Conservation (phyloP, 192 early-diverging fungal genomes). For the Entophlyctis helioformis region DNA sequence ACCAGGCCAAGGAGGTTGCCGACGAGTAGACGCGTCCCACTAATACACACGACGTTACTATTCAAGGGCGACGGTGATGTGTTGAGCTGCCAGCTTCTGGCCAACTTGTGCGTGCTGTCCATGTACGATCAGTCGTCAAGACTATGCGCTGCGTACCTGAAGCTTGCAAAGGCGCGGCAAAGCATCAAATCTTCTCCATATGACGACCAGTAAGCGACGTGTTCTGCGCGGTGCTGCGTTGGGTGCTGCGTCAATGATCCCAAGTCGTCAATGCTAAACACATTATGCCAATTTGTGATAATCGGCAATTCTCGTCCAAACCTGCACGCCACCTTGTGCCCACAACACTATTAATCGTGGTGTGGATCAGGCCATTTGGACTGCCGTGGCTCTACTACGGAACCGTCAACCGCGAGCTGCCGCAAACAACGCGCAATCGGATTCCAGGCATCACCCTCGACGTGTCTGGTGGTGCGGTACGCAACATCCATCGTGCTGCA, state of each 20-base stretch:
- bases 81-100: constrained; percentile 25
- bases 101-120: constrained; percentile 36
- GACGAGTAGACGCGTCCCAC: background rate
- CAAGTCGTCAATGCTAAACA: constrained; percentile 1
- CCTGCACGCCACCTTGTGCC: too few species aligned
- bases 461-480: constrained; percentile 1
- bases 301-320: too few species aligned
- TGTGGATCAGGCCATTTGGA: constrained; percentile 10
- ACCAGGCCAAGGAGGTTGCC: background rate
- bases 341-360: background rate
- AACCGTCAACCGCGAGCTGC: background rate
- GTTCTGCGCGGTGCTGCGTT: too few species aligned
- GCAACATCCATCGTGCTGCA: background rate
- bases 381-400: constrained; percentile 30
- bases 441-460: constrained; percentile 9
- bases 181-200: constrained; percentile 4
- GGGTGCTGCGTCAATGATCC: too few species aligned
- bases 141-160: constrained; percentile 20
- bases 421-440: constrained; percentile 6
- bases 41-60: background rate
- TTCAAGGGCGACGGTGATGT: constrained; percentile 15
- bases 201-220: constrained; percentile 1
- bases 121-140: constrained; percentile 19
- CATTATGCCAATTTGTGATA: background rate
- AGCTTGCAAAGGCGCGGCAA: constrained; percentile 5